A percentile compares a stretch with the other conserved stretches of the same genome.
These are phyloP conservation scores for Pythium vanterpoolii DNA, from an alignment of 352 stramenopile species.

Conservation along the genomic window DNA sequence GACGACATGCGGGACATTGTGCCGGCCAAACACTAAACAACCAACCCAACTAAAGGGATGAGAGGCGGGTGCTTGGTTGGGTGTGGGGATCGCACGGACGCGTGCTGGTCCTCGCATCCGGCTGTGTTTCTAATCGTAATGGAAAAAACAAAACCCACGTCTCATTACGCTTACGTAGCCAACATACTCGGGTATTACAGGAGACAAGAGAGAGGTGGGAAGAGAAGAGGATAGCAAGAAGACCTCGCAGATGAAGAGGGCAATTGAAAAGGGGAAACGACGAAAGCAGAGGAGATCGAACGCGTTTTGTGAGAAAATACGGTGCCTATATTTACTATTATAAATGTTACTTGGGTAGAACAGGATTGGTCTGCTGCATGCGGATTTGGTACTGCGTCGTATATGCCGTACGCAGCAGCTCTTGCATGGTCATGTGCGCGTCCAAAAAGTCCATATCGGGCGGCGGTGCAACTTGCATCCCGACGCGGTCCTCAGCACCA, in stretches of 20 bases:
- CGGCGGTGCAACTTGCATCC: conserved; percentile 38
- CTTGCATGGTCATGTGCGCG: conserved; percentile 77
- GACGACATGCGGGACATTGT: conserved; percentile 47
- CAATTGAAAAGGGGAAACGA: conserved; percentile 2
- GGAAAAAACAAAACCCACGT: background rate
- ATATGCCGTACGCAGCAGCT: conserved; percentile 78
- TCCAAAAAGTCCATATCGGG: conserved; percentile 62
- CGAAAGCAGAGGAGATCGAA: background rate
- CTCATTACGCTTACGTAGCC: background rate
- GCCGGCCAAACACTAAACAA: conserved; percentile 24
- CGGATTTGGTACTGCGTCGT: conserved; percentile 79
- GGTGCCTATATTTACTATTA: background rate
- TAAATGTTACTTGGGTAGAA: conserved; percentile 17
- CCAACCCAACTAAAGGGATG: background rate
- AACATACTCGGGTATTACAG: background rate
- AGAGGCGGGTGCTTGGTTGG: background rate
- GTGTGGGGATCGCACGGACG: no score
- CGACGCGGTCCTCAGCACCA: conserved; percentile 13
- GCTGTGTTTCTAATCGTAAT: conserved; percentile 6
- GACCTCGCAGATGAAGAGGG: background rate
- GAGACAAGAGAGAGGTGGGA: background rate
- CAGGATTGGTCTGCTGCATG: conserved; percentile 68
- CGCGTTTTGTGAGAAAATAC: no score
- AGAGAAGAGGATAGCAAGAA: background rate
- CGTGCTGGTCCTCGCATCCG: no score